phyloP scores from a whole-genome alignment of 495 filamentous ascomycete species.

The Penicillium ucsense region DNA sequence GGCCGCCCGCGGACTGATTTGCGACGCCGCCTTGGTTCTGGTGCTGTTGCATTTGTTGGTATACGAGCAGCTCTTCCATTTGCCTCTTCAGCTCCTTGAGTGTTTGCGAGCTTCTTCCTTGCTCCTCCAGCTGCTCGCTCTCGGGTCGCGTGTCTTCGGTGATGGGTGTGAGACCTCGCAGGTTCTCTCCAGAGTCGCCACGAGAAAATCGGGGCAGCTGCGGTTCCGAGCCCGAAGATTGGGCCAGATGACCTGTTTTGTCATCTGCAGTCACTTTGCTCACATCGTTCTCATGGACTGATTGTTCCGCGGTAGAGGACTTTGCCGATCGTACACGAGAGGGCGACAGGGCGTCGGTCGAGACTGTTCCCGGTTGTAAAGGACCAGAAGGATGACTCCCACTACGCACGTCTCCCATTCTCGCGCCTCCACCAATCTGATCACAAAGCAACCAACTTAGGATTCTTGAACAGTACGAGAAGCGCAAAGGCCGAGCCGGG shows the following conservation, averaged over 20 bases:
- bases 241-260: slow-evolving; percentile 11
- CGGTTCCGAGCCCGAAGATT: slow-evolving; percentile 5
- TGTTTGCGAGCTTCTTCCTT: slow-evolving; percentile 30
- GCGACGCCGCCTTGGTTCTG: slow-evolving; percentile 17
- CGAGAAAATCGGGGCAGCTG: slow-evolving; percentile 16
- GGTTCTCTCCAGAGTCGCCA: slow-evolving; percentile 16
- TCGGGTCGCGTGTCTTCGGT: slow-evolving; percentile 19
- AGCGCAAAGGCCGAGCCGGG: slow-evolving; percentile 20
- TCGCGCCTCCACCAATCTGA: slow-evolving; percentile 23
- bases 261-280: slow-evolving; percentile 11
- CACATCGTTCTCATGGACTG: slow-evolving; percentile 10
- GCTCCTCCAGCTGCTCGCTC: slow-evolving; percentile 22
- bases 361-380: slow-evolving; percentile 33
- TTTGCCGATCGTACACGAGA: slow-evolving; percentile 20
- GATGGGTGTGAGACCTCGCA: slow-evolving; percentile 11
- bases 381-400: slow-evolving; percentile 35
- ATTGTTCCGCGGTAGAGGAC: slow-evolving; percentile 12
- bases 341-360: slow-evolving; percentile 20
- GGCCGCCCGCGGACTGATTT: slow-evolving; percentile 6
- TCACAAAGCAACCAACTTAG: slow-evolving; percentile 17
- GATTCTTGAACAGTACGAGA: slow-evolving; percentile 26
- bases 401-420: slow-evolving; percentile 31
- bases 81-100: slow-evolving; percentile 34
- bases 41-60: slow-evolving; percentile 36
- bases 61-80: slow-evolving; percentile 40